phyloP scores from a whole-genome alignment of 306 rosid genomes.

The Arachis stenosperma region DNA sequence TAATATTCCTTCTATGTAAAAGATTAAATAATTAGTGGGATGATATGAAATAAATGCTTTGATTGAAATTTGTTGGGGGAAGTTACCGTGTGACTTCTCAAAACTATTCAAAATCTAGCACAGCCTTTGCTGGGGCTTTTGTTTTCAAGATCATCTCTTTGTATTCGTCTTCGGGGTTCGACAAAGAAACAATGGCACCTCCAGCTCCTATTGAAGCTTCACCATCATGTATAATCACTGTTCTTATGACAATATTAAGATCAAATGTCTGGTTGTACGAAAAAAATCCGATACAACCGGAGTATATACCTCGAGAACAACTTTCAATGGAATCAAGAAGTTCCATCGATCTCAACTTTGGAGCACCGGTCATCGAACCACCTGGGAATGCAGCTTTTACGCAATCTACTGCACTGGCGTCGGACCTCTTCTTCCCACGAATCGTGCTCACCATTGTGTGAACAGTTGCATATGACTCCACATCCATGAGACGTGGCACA shows the following conservation, averaged over 20 bases:
- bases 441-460: conserved; percentile 98
- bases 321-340: conserved; percentile 79
- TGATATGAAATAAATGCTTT: background rate
- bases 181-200: conserved; percentile 90
- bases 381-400: conserved; percentile 95
- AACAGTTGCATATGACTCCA: conserved; percentile 91
- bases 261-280: conserved; percentile 92
- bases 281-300: conserved; percentile 92
- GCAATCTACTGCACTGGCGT: conserved; percentile 69
- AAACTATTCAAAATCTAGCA: conserved; percentile 61
- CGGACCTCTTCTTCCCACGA: conserved; percentile 71
- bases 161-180: conserved; percentile 87
- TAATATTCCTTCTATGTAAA: conserved; percentile 9
- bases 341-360: conserved; percentile 96
- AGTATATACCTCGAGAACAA: conserved; percentile 90
- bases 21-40: conserved; percentile 11
- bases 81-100: background rate
- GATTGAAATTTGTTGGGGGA: background rate
- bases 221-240: conserved; percentile 73
- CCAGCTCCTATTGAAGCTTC: conserved; percentile 99
- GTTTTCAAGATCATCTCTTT: conserved; percentile 94
- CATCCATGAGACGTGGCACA: conserved; percentile 89
- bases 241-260: conserved; percentile 94
- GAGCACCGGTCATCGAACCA: conserved; percentile 99
- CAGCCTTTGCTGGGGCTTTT: conserved; percentile 75